These are phyloP conservation scores for Naegleria lovaniensis DNA, from an alignment of 208 protist genomes.

Conservation along the genomic window DNA sequence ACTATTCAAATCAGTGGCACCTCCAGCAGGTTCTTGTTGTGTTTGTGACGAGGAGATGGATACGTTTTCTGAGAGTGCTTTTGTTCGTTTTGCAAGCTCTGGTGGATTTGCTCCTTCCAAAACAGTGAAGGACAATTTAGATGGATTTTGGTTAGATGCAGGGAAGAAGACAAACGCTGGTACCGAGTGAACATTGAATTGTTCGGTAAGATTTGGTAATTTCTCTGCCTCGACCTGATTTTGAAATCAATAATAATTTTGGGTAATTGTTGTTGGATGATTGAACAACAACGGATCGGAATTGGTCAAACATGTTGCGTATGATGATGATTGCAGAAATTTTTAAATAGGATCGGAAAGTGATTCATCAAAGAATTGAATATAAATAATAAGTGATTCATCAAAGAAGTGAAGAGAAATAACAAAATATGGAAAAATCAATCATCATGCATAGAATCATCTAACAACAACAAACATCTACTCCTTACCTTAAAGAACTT, in stretches of 20 bases:
- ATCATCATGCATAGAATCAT: too few species aligned
- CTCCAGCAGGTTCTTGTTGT: conserved; percentile 11
- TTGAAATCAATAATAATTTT: neutral
- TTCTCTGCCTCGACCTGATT: conserved; percentile 41
- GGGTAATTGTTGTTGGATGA: too few species aligned
- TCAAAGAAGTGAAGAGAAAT: too few species aligned
- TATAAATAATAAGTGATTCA: too few species aligned
- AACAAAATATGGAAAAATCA: too few species aligned
- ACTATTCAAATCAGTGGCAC: conserved; percentile 35
- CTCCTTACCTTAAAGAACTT: neutral
- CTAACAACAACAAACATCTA: too few species aligned
- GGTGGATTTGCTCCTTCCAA: conserved; percentile 34
- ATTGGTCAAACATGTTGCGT: too few species aligned
- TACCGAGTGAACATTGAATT: conserved; percentile 40
- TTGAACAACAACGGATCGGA: too few species aligned
- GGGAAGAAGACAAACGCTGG: conserved; percentile 40
- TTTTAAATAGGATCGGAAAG: too few species aligned
- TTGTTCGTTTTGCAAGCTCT: neutral
- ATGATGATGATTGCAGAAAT: too few species aligned
- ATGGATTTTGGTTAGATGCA: neutral
- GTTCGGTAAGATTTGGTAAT: conserved; percentile 34
- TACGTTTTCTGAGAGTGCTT: neutral
- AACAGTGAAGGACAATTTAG: neutral
- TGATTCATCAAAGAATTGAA: neutral
- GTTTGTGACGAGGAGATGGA: too few species aligned